Evolutionary conservation across 257 asterid genomes (phyloP), one percentile per base, ranked within the genome.

Genomic region (Sherardia arvensis): DNA sequence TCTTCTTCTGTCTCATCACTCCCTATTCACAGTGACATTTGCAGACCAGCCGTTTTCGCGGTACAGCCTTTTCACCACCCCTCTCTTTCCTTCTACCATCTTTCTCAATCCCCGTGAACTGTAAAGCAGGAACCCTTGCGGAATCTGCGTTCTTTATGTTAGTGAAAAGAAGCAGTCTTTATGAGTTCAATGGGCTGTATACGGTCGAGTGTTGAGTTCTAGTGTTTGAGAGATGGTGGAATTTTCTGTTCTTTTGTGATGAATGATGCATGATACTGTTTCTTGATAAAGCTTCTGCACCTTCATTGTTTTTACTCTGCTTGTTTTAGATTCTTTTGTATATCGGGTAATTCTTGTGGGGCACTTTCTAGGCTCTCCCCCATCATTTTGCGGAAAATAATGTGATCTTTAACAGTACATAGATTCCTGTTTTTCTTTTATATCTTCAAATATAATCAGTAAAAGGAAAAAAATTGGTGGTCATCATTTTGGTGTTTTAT

Each of bases 41-140:
- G 74, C 80, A 72, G 89, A 78, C 65, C 79, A 54, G 88, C 90
- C 88, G 84, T 76, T 83, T 78, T 86, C 90, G 79, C 78, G 33
- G 64, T 73, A 38, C 77, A 77, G 71, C 79, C 38, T 65, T 76
- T 60, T 20, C 26, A 18, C 26, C 56, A 49, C 23, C n/a, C 54
- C 5, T 27, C 47, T 56, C 7, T n/a, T 33, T 32, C 8, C 8
- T 32, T 32, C 36, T 32, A 32, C 8, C 36, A 5, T 32, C 66
- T 62, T 71, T 66, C 75, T 45, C 65, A 12, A 9, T 45, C 18
- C 67, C 29, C 20, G 25, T 21, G 25, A 21, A 15, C 53, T 49
- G 25, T 17, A n/a, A 22, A 45, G 57, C 27, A 26, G 2, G 0
- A 20, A 48, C n/a, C 48, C 30, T 49, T 64, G 28, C 34, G 47